Evolutionary conservation across 2,329 filamentous ascomycete species (phyloP), one percentile per base, ranked within the genome.

Genomic region (Diaporthe velutina): DNA sequence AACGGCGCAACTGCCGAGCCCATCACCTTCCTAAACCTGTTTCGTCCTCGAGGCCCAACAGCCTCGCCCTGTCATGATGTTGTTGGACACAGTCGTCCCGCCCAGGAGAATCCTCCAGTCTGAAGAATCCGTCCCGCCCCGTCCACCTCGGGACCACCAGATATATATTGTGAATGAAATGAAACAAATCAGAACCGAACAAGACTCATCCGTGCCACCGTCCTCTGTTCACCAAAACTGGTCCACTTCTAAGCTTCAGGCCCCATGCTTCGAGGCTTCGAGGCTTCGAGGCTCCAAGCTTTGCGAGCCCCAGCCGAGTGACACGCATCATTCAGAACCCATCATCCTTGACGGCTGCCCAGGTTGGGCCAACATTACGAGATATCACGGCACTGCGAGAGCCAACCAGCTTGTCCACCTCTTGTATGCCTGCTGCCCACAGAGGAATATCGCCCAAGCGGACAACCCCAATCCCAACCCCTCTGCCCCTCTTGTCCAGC

Each of bases 1-100:
- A 40, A 67, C 64, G 30, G 64, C 30, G 17, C 30, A 67, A 67
- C 64, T 67, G 64, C 64, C 64, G 64, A 40, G 64, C 64, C 64
- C 64, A 38, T 68, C 48, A 28, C n/a, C 22, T 67, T 17, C 48
- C 45, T 40, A 54, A 54, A 28, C 15, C 35, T 54, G 64, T 40
- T 68, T 30, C 64, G 64, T 68, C 64, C 33, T 68, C 33, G 30
- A 54, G 33, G 64, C 64, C 64, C 33, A 54, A 68, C 64, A 68
- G 64, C 33, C 64, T 40, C 64, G 33, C 48, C 64, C 40, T 45
- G 30, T 38, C 48, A 52, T 28, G 30, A 13, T 38, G 13, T 25
- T 52, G 45, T 52, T 52, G 64, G 64, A 67, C 45, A 25, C 45
- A 52, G 64, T 38, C 30, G 64, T 52, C 45, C 64, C 19, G 30